Evolutionary conservation across 2,329 filamentous ascomycete genomes (phyloP), one percentile per base, ranked within the genome.

Genomic region (Dothistroma pini): DNA sequence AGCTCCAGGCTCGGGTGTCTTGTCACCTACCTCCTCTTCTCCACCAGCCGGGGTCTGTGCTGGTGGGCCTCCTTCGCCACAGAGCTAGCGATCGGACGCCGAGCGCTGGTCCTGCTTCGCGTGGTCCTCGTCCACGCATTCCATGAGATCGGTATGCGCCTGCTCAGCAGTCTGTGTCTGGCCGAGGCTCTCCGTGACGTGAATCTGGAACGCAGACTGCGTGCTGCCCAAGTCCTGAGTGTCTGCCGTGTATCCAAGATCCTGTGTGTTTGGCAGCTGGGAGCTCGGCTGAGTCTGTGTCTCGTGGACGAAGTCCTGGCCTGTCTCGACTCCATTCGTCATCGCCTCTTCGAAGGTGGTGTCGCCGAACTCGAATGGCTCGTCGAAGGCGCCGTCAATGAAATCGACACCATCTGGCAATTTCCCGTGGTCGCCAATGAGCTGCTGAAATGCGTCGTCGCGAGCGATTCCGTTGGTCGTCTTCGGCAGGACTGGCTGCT

Each of bases 311-410:
- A 54, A 54, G 2, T 51, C 54, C n/a, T 44, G 41, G 9, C 41
- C 41, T n/a, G 41, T 9, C 9, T 9, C 41, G 14, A n/a, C n/a
- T 44, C 16, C 14, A 14, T 19, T 19, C 11, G n/a, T 11, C n/a
- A 53, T 35, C 8, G 29, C 22, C 31, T 31, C 51, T n/a, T 31
- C 31, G 31, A 53, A 53, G 14, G 34, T 31, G 7, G 6, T 35
- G 8, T 53, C 25, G 19, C 59, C 62, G 25, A 62, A 64, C 19
- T 31, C 54, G 50, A 62, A 64, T 12, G 62, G 62, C 12, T 56
- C 54, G 2, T 44, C 54, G 25, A 60, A 31, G 57, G 59, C 10
- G 59, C 48, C 21, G 58, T 57, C 21, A 4, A 53, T 25, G 51
- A 53, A 53, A 4, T 60, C 63, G 9, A 47, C 54, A 41, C 34